These are phyloP conservation scores for Dothideomycetes sp. DNA, from an alignment of 2,329 filamentous ascomycete species.

Conservation along the genomic window DNA sequence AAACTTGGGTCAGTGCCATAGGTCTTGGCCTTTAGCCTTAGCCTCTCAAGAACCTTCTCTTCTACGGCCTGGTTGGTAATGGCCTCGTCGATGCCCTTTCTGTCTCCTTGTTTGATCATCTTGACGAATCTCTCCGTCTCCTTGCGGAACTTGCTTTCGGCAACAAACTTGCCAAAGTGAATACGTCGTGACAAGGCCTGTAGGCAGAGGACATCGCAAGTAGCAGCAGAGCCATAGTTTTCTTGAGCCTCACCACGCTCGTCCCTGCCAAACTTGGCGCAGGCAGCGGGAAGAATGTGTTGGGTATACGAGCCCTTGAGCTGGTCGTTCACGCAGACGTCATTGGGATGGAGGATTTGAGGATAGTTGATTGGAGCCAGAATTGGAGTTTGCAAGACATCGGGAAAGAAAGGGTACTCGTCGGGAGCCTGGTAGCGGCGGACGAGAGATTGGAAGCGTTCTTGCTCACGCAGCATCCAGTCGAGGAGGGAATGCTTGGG, in stretches of 20 bases:
- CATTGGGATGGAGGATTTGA: conserved; percentile 72
- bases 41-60: conserved; percentile 76
- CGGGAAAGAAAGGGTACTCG: conserved; percentile 94
- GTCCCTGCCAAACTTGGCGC: conserved; percentile 61
- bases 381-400: conserved; percentile 66
- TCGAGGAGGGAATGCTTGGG: conserved; percentile 74
- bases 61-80: conserved; percentile 89
- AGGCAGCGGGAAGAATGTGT: conserved; percentile 73
- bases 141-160: conserved; percentile 84
- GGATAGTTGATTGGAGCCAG: conserved; percentile 85
- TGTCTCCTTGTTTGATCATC: conserved; percentile 72
- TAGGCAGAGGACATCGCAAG: conserved; percentile 78
- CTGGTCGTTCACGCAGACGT: conserved; percentile 79
- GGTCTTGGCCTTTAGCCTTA: conserved; percentile 80
- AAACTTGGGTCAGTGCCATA: conserved; percentile 83
- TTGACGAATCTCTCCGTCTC: conserved; percentile 70
- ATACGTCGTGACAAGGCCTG: conserved; percentile 85
- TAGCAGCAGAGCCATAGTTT: conserved; percentile 90
- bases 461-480: conserved; percentile 85
- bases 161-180: conserved; percentile 97
- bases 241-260: conserved; percentile 80
- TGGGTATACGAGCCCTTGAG: conserved; percentile 80
- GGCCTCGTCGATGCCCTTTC: conserved; percentile 70
- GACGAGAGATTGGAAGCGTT: conserved; percentile 82
- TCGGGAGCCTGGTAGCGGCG: conserved; percentile 93